A percentile compares a stretch with the other conserved stretches of the same genome.
These are phyloP conservation scores for Sclerotinia nivalis DNA, from an alignment of 2,329 filamentous ascomycete species.

Conservation along the genomic window DNA sequence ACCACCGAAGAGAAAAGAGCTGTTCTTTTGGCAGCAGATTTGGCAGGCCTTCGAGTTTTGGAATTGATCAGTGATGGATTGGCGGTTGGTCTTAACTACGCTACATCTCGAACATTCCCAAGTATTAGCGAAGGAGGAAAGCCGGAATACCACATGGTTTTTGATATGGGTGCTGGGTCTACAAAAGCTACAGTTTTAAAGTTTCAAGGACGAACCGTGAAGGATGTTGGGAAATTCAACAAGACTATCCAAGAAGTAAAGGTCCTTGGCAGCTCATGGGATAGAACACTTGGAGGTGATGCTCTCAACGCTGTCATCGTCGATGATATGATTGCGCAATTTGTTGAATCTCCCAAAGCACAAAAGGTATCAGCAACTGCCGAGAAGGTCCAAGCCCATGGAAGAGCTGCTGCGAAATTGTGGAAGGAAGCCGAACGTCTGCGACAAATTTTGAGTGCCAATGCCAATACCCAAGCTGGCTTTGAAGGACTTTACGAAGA, in stretches of 20 bases:
- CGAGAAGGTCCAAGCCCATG: constrained; percentile 69
- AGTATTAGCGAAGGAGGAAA: constrained; percentile 78
- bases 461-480: constrained; percentile 74
- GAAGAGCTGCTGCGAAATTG: constrained; percentile 84
- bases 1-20: constrained; percentile 88
- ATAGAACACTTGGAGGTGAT: constrained; percentile 86
- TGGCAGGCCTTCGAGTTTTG: constrained; percentile 85
- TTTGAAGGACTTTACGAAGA: constrained; percentile 93
- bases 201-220: constrained; percentile 86
- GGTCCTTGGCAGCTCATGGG: constrained; percentile 84
- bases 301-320: constrained; percentile 84
- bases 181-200: constrained; percentile 86
- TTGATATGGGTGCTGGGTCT: constrained; percentile 96
- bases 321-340: constrained; percentile 81
- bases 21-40: constrained; percentile 76
- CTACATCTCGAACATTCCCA: constrained; percentile 86
- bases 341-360: constrained; percentile 68
- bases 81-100: constrained; percentile 93
- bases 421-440: constrained; percentile 87
- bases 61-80: constrained; percentile 85
- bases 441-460: constrained; percentile 90
- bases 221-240: constrained; percentile 90
- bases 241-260: constrained; percentile 97
- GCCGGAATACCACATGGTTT: constrained; percentile 89
- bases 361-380: constrained; percentile 63